Evolutionary conservation across 352 stramenopile species (phyloP).

Genomic region (Phytophthora chlamydospora): DNA sequence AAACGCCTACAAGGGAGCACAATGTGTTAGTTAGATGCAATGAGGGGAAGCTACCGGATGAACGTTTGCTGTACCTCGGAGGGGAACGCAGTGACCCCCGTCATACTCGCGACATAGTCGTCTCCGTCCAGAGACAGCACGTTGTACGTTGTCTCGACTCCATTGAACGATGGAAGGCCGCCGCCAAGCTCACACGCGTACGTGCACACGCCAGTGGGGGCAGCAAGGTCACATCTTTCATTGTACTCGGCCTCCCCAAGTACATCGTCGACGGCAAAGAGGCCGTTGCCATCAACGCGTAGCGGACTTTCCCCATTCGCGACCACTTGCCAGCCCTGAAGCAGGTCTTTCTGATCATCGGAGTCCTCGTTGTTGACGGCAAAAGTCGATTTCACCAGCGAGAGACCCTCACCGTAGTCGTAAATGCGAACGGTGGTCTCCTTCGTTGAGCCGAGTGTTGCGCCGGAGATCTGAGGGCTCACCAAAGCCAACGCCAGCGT

Average conservation of each 20-base stretch:
- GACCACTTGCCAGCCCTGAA: constrained; percentile 57
- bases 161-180: constrained; percentile 25
- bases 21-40: constrained; percentile 1
- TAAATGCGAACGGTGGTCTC: constrained; percentile 59
- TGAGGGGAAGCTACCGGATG: background rate
- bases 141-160: constrained; percentile 30
- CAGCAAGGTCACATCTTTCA: constrained; percentile 63
- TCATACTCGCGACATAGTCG: constrained; percentile 51
- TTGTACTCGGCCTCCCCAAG: constrained; percentile 71
- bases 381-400: constrained; percentile 44
- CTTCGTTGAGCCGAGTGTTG: constrained; percentile 40
- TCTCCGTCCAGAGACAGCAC: constrained; percentile 44
- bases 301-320: constrained; percentile 53
- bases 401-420: constrained; percentile 53
- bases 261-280: constrained; percentile 66
- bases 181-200: constrained; percentile 61
- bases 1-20: constrained; percentile 39
- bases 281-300: constrained; percentile 55
- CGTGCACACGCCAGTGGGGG: constrained; percentile 52
- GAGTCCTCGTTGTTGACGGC: background rate
- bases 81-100: constrained; percentile 44
- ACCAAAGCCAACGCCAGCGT: constrained; percentile 48
- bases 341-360: constrained; percentile 16
- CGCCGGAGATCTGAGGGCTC: constrained; percentile 29
- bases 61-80: constrained; percentile 33